Percentiles rank a stretch among this genome's conserved stretches.
phyloP scores from a whole-genome alignment of 371 early-diverging fungal genomes.

The Mucor saturninus region DNA sequence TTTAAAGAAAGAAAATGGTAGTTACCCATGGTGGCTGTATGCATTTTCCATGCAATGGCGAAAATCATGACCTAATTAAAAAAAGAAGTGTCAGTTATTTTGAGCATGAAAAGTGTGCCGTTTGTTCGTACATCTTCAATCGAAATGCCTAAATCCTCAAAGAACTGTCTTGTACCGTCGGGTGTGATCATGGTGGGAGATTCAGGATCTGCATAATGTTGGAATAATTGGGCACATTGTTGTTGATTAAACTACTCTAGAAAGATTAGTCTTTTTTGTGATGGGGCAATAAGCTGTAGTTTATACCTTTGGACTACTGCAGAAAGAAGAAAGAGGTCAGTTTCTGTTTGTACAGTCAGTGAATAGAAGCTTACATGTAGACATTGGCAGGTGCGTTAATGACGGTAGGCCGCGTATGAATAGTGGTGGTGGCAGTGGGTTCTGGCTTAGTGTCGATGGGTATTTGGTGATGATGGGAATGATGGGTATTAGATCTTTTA shows the following conservation, averaged over 20 bases:
- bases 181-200: slow-evolving; percentile 43
- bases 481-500: slow-evolving; percentile 29
- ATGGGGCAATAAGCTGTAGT: background rate
- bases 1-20: background rate
- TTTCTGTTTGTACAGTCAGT: background rate
- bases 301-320: slow-evolving; percentile 19
- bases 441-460: slow-evolving; percentile 8
- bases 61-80: slow-evolving; percentile 58
- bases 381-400: too few species aligned
- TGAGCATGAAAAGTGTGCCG: too few species aligned
- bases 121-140: slow-evolving; percentile 43
- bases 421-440: background rate
- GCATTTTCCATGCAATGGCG: slow-evolving; percentile 67
- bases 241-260: slow-evolving; percentile 37
- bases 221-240: slow-evolving; percentile 42
- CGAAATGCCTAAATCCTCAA: slow-evolving; percentile 47
- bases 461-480: slow-evolving; percentile 14
- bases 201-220: slow-evolving; percentile 48
- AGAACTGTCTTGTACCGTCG: slow-evolving; percentile 46
- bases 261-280: background rate
- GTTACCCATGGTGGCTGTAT: slow-evolving; percentile 66
- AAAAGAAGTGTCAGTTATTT: background rate
- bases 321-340: background rate
- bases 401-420: too few species aligned
- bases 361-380: too few species aligned